These are phyloP conservation scores for Blastobotrys robertii DNA, from an alignment of 805 yeast genomes.

Conservation along the genomic window DNA sequence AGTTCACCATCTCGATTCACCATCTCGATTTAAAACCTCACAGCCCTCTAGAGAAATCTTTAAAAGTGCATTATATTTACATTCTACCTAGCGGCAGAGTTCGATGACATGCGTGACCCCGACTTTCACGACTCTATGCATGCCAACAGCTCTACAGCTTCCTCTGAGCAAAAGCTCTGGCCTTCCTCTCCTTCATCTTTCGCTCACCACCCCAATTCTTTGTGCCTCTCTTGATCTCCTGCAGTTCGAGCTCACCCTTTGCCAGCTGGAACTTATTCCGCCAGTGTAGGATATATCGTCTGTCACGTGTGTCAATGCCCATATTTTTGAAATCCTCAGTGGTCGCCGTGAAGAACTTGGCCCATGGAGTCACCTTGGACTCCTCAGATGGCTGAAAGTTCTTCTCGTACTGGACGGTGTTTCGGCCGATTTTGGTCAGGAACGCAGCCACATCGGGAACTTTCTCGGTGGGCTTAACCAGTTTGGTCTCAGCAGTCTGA, in stretches of 20 bases:
- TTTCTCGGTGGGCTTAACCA: conserved; percentile 35
- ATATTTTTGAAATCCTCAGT: conserved; percentile 54
- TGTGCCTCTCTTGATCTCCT: conserved; percentile 54
- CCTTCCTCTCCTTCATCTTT: conserved; percentile 54
- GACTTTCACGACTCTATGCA: no score
- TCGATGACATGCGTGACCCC: no score
- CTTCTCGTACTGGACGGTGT: conserved; percentile 55
- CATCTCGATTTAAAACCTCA: no score
- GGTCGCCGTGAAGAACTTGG: conserved; percentile 48
- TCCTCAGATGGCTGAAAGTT: conserved; percentile 38
- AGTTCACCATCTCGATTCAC: no score
- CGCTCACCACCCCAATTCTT: conserved; percentile 86
- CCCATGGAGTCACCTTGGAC: conserved; percentile 37
- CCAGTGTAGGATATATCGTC: conserved; percentile 63
- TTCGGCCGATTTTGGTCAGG: conserved; percentile 70
- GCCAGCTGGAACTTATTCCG: conserved; percentile 40
- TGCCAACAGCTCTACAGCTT: no score
- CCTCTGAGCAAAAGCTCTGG: conserved; percentile 28
- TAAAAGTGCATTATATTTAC: no score
- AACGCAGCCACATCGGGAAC: conserved; percentile 69
- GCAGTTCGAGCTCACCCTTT: conserved; percentile 44
- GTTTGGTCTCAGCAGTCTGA: no score
- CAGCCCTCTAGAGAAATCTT: no score
- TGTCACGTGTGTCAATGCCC: conserved; percentile 64
- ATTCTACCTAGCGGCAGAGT: no score